phyloP scores from a whole-genome alignment of 768 basidiomycete species.

The Rhodotorula diobovata region DNA sequence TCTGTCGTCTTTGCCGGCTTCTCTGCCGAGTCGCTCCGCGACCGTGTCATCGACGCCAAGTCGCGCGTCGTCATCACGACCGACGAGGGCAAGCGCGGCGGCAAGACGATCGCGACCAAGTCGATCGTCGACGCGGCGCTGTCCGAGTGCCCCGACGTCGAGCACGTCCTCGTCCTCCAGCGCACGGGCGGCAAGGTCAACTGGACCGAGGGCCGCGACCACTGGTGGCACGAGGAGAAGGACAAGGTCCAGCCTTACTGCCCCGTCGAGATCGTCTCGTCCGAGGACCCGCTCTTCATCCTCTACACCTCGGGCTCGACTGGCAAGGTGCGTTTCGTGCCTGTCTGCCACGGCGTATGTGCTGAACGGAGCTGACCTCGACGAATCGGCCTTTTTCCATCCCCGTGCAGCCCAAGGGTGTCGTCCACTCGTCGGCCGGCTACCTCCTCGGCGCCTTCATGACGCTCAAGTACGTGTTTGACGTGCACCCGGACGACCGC shows the following conservation, averaged over 20 bases:
- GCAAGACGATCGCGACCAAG: slow-evolving; percentile 91
- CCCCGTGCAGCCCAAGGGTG: slow-evolving; percentile 85
- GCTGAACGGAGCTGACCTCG: slow-evolving; percentile 61
- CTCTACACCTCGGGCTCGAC: slow-evolving; percentile 62
- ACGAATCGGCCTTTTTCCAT: slow-evolving; percentile 60
- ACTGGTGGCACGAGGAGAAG: slow-evolving; percentile 95
- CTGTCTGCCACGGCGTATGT: too few relatives aligned
- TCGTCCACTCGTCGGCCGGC: slow-evolving; percentile 59
- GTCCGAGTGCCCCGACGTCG: slow-evolving; percentile 73
- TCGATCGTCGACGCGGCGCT: slow-evolving; percentile 88
- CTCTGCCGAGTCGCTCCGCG: slow-evolving; percentile 86
- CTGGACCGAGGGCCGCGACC: slow-evolving; percentile 77
- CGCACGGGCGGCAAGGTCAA: slow-evolving; percentile 78
- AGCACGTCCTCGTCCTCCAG: slow-evolving; percentile 83
- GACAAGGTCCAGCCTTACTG: slow-evolving; percentile 80
- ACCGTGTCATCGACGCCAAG: slow-evolving; percentile 82
- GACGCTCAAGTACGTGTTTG: slow-evolving; percentile 95
- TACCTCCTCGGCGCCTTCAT: slow-evolving; percentile 88
- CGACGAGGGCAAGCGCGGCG: slow-evolving; percentile 89
- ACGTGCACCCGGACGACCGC: slow-evolving; percentile 90
- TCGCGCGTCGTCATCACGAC: slow-evolving; percentile 88
- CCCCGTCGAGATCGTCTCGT: slow-evolving; percentile 75
- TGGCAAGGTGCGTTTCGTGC: slow-evolving; percentile 25
- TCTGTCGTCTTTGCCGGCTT: slow-evolving; percentile 98
- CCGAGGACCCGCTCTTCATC: slow-evolving; percentile 98